Base-by-base conservation (phyloP, 2,329 filamentous ascomycete genomes). In the Sporothrix curviconia region DNA sequence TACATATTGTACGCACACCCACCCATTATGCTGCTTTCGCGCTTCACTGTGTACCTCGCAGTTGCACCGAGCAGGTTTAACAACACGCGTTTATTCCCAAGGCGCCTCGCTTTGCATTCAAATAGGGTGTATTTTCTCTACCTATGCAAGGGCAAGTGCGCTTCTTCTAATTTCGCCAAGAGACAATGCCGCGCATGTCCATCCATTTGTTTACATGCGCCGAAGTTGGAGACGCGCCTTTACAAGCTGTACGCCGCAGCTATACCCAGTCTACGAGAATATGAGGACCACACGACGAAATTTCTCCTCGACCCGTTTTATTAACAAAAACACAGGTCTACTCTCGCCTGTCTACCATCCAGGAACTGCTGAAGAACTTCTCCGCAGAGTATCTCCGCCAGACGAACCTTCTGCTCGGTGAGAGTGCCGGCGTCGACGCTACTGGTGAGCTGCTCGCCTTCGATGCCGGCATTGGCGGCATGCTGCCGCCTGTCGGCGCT, bases 311-410 rank as follows among this genome's bases (percentile, higher is more conserved):
- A 19, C 19, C 9, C 30, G 7, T 6, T 25, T 44, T n/a, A 12
- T 42, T 51, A 32, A 30, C 15, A 25, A 15, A 12, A n/a, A 59
- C 80, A 71, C 69, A 92, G 89, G 84, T 92, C 63, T 83, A 89
- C 65, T 80, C 88, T 67, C 84, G 89, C 57, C 84, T 95, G 63
- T 84, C 86, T 63, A 89, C 86, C 59, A 86, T 96, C 52, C 84
- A 92, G 67, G 84, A 86, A 60, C 82, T 90, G 40, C 85, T 96
- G 69, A 86, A 88, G 67, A 86, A 85, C 59, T 86, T 95, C 66
- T 86, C 89, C 63, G 81, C 84, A 66, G 89, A 92, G 65, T 96
- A 95, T 74, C 83, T 95, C 68, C 87, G 90, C 69, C 90, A 96
- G 77, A 91, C 89, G 65, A 90, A 92, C 71, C 85, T 90, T 7